phyloP scores from a whole-genome alignment of 176 grass and related monocot species.

The Carex cristatella region DNA sequence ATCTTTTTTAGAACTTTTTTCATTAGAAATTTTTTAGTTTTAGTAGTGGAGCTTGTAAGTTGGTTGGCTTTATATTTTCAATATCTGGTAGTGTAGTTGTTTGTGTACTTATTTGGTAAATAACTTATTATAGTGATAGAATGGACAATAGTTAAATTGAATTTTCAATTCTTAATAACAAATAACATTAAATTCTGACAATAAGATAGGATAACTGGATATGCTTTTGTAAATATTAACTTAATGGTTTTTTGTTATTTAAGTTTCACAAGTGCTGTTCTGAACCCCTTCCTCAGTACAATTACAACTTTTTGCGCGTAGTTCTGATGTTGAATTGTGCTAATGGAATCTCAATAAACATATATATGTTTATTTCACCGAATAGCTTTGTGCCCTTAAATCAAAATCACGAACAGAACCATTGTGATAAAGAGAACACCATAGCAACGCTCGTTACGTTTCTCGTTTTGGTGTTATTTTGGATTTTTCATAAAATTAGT shows the following conservation, averaged over 20 bases:
- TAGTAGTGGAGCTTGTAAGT: neutral
- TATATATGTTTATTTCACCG: neutral
- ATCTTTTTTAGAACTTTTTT: neutral
- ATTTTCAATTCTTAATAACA: neutral
- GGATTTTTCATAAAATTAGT: neutral
- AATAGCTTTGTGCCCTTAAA: neutral
- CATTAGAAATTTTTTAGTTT: conserved; percentile 11
- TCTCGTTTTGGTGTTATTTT: neutral
- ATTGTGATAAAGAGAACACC: neutral
- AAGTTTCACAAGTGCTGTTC: neutral
- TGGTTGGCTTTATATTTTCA: neutral
- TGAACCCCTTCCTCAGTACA: neutral
- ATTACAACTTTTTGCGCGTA: neutral
- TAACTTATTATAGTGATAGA: conserved; percentile 20
- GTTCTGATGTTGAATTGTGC: neutral
- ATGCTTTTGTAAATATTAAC: neutral
- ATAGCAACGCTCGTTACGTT: neutral
- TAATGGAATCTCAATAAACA: neutral
- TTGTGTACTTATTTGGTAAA: conserved; percentile 11
- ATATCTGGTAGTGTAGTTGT: neutral
- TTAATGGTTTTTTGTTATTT: neutral
- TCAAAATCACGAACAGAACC: neutral
- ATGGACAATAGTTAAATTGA: neutral
- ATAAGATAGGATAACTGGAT: too few species aligned
- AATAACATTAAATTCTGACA: neutral